phyloP scores from a whole-genome alignment of 176 grass and related monocot species.

The Coix lacrymajobi region DNA sequence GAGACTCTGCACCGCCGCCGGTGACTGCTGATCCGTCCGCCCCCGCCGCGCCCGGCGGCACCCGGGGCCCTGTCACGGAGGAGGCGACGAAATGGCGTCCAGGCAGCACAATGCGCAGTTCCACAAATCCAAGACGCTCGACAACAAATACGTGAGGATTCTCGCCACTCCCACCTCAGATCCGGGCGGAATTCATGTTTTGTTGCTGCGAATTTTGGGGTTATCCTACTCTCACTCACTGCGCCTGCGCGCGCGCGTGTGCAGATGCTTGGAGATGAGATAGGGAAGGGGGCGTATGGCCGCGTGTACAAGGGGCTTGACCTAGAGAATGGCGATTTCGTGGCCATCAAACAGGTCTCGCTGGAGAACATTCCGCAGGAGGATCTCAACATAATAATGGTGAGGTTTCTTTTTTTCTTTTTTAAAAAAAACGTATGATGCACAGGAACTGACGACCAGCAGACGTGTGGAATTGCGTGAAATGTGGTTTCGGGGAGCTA shows the following conservation, averaged over 20 bases:
- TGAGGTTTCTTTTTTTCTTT: conserved; percentile 28
- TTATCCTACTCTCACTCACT: conserved; percentile 8
- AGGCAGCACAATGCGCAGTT: conserved; percentile 60
- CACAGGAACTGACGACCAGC: background rate
- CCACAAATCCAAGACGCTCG: conserved; percentile 93
- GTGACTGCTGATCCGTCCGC: conserved; percentile 17
- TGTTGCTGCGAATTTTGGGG: background rate
- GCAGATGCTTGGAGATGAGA: conserved; percentile 98
- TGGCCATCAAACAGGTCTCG: conserved; percentile 99
- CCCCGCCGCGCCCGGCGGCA: conserved; percentile 4
- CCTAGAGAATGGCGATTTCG: conserved; percentile 97
- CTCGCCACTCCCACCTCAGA: conserved; percentile 2
- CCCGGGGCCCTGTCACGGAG: conserved; percentile 16
- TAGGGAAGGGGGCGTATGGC: conserved; percentile 97
- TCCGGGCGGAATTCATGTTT: conserved; percentile 23
- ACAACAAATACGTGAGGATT: conserved; percentile 93
- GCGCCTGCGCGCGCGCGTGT: background rate
- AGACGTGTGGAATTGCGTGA: background rate
- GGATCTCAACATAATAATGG: conserved; percentile 99
- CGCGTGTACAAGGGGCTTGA: conserved; percentile 97
- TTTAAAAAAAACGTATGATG: background rate
- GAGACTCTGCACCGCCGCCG: background rate
- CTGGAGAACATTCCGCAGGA: conserved; percentile 95
- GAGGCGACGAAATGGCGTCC: conserved; percentile 49
- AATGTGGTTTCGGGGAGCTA: conserved; percentile 11